phyloP scores from a whole-genome alignment of 257 asterid genomes.

The Marsdenia floribunda region DNA sequence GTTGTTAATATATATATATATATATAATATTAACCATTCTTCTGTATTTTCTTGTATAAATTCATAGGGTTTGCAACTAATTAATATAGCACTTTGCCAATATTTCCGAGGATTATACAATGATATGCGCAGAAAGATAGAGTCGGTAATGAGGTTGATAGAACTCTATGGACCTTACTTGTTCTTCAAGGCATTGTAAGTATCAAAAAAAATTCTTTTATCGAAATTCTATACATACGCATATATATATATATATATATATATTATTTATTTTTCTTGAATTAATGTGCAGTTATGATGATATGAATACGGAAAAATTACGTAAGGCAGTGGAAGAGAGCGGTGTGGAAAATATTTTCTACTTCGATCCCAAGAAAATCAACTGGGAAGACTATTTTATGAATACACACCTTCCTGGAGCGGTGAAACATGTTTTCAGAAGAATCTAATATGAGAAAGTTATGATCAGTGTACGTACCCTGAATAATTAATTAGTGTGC shows the following conservation, averaged over 20 bases:
- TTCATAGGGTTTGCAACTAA: slow-evolving; percentile 50
- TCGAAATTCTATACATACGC: too few relatives aligned
- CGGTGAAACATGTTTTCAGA: slow-evolving; percentile 59
- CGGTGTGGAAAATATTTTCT: slow-evolving; percentile 38
- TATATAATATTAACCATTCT: too few relatives aligned
- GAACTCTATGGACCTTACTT: slow-evolving; percentile 76
- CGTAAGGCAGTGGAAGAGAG: slow-evolving; percentile 39
- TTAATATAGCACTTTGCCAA: slow-evolving; percentile 65
- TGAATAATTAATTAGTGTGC: too few relatives aligned
- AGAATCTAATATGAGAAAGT: slow-evolving; percentile 8
- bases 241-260: too few relatives aligned
- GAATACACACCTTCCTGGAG: slow-evolving; percentile 69
- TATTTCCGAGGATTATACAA: slow-evolving; percentile 43
- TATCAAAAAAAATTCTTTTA: neutral
- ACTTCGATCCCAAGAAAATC: slow-evolving; percentile 64
- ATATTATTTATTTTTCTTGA: too few relatives aligned
- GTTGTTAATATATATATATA: too few relatives aligned
- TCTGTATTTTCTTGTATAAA: neutral
- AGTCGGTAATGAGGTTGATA: slow-evolving; percentile 49
- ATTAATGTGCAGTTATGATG: slow-evolving; percentile 53
- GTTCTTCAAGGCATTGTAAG: slow-evolving; percentile 88
- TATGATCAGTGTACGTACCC: too few relatives aligned
- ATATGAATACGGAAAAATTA: slow-evolving; percentile 61
- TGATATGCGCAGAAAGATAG: slow-evolving; percentile 47
- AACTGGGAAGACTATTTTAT: slow-evolving; percentile 75